A percentile compares a stretch with the other conserved stretches of the same genome.
Conservation (phyloP, 768 basidiomycete genomes). For the Chlorophyllum brunneum region DNA sequence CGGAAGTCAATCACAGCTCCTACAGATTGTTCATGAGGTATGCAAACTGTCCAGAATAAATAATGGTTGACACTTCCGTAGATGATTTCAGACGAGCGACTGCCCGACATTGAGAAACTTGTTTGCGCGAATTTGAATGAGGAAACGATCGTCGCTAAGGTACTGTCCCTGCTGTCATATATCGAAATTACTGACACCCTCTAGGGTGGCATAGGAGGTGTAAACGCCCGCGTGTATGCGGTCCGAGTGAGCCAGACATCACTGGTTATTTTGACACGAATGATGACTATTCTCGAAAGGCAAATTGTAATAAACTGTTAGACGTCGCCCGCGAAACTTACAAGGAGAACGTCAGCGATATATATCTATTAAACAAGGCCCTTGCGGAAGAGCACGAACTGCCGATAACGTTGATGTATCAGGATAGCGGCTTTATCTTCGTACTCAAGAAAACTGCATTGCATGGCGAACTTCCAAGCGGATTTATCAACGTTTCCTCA, state of each 20-base stretch:
- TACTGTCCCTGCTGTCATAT: conserved; percentile 19
- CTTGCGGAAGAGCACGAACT: conserved; percentile 62
- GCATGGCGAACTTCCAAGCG: conserved; percentile 61
- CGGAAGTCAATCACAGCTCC: conserved; percentile 53
- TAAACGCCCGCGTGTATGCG: conserved; percentile 85
- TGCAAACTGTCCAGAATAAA: conserved; percentile 8
- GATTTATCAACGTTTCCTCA: conserved; percentile 63
- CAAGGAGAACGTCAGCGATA: conserved; percentile 90
- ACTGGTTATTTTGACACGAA: neutral
- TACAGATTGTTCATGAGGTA: conserved; percentile 62
- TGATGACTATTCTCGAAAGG: conserved; percentile 31
- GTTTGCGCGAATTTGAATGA: conserved; percentile 72
- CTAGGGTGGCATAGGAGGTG: conserved; percentile 67
- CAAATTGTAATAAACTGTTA: conserved; percentile 77
- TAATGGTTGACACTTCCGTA: conserved; percentile 20
- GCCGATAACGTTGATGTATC: conserved; percentile 64
- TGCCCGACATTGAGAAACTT: conserved; percentile 56
- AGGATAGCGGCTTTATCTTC: conserved; percentile 73
- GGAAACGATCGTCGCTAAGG: conserved; percentile 58
- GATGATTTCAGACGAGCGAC: conserved; percentile 75
- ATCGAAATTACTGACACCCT: neutral
- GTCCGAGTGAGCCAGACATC: conserved; percentile 52
- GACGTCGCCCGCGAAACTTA: conserved; percentile 95
- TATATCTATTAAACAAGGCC: conserved; percentile 59
- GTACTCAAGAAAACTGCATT: conserved; percentile 63